Evolutionary conservation across 2,329 filamentous ascomycete genomes (phyloP).

Genomic region (Xylariaceae sp.): DNA sequence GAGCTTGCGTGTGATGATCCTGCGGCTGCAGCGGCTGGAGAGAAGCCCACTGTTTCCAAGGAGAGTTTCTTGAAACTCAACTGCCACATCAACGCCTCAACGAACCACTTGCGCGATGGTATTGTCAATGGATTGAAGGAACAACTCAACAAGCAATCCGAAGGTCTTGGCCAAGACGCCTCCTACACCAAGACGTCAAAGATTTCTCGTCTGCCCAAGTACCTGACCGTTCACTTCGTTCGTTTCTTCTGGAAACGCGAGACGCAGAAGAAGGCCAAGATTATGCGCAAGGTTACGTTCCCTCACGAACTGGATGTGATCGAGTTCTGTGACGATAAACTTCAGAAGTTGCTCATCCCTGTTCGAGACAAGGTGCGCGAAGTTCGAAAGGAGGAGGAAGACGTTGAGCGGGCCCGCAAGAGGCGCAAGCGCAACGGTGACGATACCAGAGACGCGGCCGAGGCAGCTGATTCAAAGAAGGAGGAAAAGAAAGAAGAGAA

Average conservation of each 20-base stretch:
- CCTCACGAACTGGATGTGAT: conserved; percentile 87
- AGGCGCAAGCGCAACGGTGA: conserved; percentile 67
- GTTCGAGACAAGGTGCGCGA: conserved; percentile 96
- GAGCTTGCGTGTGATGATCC: conserved; percentile 79
- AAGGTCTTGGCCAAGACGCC: conserved; percentile 69
- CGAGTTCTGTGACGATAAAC: conserved; percentile 90
- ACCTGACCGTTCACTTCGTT: conserved; percentile 94
- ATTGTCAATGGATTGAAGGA: conserved; percentile 77
- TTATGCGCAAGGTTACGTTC: conserved; percentile 98
- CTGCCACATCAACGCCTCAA: conserved; percentile 85
- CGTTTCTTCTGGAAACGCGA: conserved; percentile 97
- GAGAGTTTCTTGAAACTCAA: conserved; percentile 89
- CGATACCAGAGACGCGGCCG: conserved; percentile 42
- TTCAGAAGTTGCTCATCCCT: conserved; percentile 76
- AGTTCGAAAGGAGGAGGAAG: conserved; percentile 89
- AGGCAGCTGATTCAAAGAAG: conserved; percentile 45
- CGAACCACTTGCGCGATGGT: conserved; percentile 87
- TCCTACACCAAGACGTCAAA: conserved; percentile 86
- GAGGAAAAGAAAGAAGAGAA: conserved; percentile 40
- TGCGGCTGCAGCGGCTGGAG: conserved; percentile 66
- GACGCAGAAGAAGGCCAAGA: conserved; percentile 97
- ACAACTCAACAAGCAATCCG: conserved; percentile 85
- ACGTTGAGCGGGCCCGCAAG: conserved; percentile 87
- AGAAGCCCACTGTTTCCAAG: conserved; percentile 60
- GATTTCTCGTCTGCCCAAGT: conserved; percentile 86